Percentiles rank a stretch among this genome's conserved stretches.
phyloP scores from a whole-genome alignment of 1,139 yeast species.

The Suhomyces chickasaworum region DNA sequence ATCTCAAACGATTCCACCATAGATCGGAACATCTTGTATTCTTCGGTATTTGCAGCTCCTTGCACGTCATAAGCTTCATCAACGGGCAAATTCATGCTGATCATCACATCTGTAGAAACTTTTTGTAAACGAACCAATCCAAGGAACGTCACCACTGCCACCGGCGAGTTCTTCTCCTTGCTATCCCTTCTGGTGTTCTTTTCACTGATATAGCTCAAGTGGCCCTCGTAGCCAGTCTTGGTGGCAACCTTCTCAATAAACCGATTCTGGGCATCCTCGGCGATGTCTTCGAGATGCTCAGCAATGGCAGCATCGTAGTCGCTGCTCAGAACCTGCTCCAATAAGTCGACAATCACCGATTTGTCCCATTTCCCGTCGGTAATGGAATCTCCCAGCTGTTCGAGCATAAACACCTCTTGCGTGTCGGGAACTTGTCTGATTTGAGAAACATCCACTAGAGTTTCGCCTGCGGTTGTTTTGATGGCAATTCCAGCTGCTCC shows the following conservation, averaged over 20 bases:
- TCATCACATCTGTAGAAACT: slow-evolving; percentile 61
- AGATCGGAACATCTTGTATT: slow-evolving; percentile 21
- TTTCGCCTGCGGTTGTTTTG: slow-evolving; percentile 36
- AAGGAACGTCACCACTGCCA: slow-evolving; percentile 43
- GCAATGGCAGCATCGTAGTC: slow-evolving; percentile 38
- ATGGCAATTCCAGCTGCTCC: slow-evolving; percentile 68
- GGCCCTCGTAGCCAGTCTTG: slow-evolving; percentile 14
- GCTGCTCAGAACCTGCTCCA: slow-evolving; percentile 54
- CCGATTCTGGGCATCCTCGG: slow-evolving; percentile 21
- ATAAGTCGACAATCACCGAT: slow-evolving; percentile 69
- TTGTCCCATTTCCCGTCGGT: slow-evolving; percentile 46
- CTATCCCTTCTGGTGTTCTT: slow-evolving; percentile 50
- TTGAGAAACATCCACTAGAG: slow-evolving; percentile 68
- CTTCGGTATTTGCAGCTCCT: slow-evolving; percentile 15
- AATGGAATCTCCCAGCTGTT: slow-evolving; percentile 26
- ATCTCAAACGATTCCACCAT: slow-evolving; percentile 25
- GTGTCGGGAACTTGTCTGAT: slow-evolving; percentile 84
- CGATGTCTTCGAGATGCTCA: slow-evolving; percentile 46
- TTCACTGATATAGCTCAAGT: slow-evolving; percentile 17
- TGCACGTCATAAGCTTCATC: slow-evolving; percentile 15
- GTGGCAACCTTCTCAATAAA: slow-evolving; percentile 15
- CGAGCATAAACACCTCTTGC: slow-evolving; percentile 75
- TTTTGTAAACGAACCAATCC: slow-evolving; percentile 54
- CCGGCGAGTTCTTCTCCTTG: slow-evolving; percentile 36
- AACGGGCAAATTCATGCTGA: slow-evolving; percentile 60